Conservation (phyloP, 1,284 basidiomycete genomes). For the Phylloporus sp. region DNA sequence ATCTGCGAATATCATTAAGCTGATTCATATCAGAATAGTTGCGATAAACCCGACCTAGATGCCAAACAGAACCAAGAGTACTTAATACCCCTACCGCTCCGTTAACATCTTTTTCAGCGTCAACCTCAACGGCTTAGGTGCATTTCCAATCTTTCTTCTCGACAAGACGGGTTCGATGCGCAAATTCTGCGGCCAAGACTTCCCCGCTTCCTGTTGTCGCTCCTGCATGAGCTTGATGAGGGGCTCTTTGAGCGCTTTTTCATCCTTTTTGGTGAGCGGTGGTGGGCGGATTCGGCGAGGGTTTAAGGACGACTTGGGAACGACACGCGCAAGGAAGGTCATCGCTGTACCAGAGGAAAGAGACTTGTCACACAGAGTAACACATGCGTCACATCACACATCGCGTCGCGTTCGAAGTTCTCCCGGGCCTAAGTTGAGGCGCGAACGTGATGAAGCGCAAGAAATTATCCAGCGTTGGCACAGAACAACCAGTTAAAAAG, state of each 20-base stretch:
- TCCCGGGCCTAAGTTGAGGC: slow-evolving; percentile 7
- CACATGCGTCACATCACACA: slow-evolving; percentile 22
- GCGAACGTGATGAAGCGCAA: slow-evolving; percentile 34
- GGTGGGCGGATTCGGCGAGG: slow-evolving; percentile 29
- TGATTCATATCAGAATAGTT: background rate
- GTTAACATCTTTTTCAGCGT: slow-evolving; percentile 44
- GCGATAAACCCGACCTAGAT: slow-evolving; percentile 7
- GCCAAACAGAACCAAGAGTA: background rate
- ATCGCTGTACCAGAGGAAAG: slow-evolving; percentile 8
- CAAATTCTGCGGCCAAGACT: slow-evolving; percentile 46
- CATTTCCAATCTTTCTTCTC: slow-evolving; percentile 41
- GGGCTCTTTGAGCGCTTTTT: slow-evolving; percentile 36
- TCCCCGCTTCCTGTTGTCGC: slow-evolving; percentile 42
- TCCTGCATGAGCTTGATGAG: slow-evolving; percentile 47
- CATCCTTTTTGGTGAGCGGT: slow-evolving; percentile 36
- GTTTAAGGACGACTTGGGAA: slow-evolving; percentile 42
- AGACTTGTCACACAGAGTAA: slow-evolving; percentile 2
- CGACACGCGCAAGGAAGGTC: slow-evolving; percentile 43
- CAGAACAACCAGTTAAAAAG: slow-evolving; percentile 32
- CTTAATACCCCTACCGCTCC: slow-evolving; percentile 35
- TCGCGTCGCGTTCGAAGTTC: slow-evolving; percentile 27
- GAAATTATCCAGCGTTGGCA: background rate
- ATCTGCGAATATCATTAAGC: slow-evolving; percentile 11
- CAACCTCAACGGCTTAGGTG: slow-evolving; percentile 39
- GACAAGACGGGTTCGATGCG: slow-evolving; percentile 48